Percentiles rank a stretch among this genome's conserved stretches.
phyloP scores from a whole-genome alignment of 2,329 filamentous ascomycete genomes.

The Ceratocystis alfenasii region DNA sequence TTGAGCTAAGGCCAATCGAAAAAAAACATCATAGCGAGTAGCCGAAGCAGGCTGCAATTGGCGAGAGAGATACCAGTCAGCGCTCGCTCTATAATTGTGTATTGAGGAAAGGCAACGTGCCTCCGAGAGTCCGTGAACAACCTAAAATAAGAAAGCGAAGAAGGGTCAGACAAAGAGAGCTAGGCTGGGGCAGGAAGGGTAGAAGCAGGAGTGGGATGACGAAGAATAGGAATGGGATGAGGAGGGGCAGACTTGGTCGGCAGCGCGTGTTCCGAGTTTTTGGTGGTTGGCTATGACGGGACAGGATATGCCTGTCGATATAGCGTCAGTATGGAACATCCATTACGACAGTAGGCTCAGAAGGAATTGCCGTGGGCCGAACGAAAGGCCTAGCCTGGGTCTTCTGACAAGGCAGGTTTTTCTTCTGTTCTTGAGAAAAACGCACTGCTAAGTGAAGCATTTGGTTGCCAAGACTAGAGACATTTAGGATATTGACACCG shows the following conservation, averaged over 20 bases:
- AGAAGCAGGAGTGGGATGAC: not conserved
- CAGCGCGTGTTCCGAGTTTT: slow-evolving; percentile 11
- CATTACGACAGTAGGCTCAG: slow-evolving; percentile 1
- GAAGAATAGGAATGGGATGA: not conserved
- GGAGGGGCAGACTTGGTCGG: slow-evolving; percentile 2
- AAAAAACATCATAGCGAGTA: not conserved
- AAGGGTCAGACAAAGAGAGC: not conserved
- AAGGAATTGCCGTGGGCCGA: slow-evolving; percentile 20
- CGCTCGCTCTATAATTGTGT: not conserved
- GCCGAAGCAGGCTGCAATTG: not conserved
- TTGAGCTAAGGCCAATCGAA: not conserved
- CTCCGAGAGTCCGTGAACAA: slow-evolving; percentile 6
- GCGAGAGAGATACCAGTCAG: not conserved
- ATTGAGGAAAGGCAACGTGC: not conserved
- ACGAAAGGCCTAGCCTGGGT: slow-evolving; percentile 6
- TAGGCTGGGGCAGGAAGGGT: not conserved
- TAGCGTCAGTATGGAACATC: slow-evolving; percentile 1
- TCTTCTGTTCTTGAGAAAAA: not conserved
- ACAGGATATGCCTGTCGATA: slow-evolving; percentile 9
- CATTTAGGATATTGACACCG: not conserved
- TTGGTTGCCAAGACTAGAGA: not conserved
- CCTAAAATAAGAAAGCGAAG: not conserved
- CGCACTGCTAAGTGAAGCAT: not conserved
- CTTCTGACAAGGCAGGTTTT: slow-evolving; percentile 7
- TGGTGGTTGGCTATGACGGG: not conserved